phyloP scores from a whole-genome alignment of 768 basidiomycete genomes.

The Suillus alpinus region DNA sequence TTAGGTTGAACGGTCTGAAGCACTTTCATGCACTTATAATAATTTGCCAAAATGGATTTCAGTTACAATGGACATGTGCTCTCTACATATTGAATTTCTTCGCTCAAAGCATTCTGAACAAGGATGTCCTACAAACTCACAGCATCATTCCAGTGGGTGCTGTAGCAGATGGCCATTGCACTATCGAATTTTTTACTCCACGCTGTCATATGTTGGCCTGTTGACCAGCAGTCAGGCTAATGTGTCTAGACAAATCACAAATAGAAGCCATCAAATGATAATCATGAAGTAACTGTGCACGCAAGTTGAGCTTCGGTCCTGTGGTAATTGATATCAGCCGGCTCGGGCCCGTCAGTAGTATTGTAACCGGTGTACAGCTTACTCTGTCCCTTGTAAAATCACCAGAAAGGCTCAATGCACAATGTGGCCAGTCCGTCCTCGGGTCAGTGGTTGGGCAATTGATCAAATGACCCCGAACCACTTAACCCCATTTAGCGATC shows the following conservation, averaged over 20 bases:
- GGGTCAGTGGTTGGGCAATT: too few species aligned
- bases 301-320: not conserved
- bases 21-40: not conserved
- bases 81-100: not conserved
- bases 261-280: not conserved
- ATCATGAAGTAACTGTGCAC: not conserved
- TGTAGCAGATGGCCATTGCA: not conserved
- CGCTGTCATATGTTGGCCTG: too few species aligned
- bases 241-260: not conserved
- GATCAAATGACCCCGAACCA: too few species aligned
- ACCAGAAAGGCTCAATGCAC: too few species aligned
- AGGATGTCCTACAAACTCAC: not conserved
- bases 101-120: not conserved
- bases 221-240: not conserved
- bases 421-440: too few species aligned
- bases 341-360: not conserved
- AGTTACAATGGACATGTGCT: not conserved
- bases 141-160: not conserved
- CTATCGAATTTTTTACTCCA: not conserved
- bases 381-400: not conserved
- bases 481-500: not conserved
- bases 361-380: not conserved
- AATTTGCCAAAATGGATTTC: not conserved
- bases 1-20: not conserved
- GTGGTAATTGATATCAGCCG: not conserved